Evolutionary conservation across 768 basidiomycete genomes (phyloP).

Genomic region (Auriscalpium vulgare): DNA sequence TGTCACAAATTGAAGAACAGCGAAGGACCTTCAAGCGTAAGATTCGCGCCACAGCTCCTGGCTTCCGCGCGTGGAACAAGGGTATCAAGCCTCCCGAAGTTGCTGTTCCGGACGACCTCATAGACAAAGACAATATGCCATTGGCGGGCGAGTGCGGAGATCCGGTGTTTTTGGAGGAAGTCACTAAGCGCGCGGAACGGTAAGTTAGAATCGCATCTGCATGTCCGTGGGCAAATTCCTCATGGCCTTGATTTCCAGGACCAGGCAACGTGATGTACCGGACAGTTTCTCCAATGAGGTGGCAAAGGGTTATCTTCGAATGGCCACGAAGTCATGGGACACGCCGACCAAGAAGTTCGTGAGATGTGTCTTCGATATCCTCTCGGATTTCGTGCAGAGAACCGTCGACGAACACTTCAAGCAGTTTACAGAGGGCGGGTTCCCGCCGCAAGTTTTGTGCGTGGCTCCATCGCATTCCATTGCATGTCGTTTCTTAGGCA

Average conservation of each 20-base stretch:
- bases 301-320: conserved; percentile 5
- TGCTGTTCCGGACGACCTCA: too few species aligned
- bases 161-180: conserved; percentile 5
- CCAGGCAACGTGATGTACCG: conserved; percentile 7
- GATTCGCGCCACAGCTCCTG: conserved; percentile 7
- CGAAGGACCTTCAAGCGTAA: neutral
- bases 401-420: neutral
- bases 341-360: conserved; percentile 1
- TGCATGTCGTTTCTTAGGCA: neutral
- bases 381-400: neutral
- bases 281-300: conserved; percentile 2
- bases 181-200: neutral
- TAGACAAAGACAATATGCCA: too few species aligned
- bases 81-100: neutral
- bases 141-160: neutral
- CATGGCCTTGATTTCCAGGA: neutral
- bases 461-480: neutral
- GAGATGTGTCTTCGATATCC: neutral
- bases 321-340: conserved; percentile 1
- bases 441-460: neutral
- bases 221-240: too few species aligned
- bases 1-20: conserved; percentile 3
- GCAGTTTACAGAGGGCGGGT: neutral
- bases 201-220: neutral
- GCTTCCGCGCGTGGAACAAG: conserved; percentile 7